Evolutionary conservation across 345 rosid species (phyloP), one percentile per base, ranked within the genome.

Genomic region (Clausena lansium): DNA sequence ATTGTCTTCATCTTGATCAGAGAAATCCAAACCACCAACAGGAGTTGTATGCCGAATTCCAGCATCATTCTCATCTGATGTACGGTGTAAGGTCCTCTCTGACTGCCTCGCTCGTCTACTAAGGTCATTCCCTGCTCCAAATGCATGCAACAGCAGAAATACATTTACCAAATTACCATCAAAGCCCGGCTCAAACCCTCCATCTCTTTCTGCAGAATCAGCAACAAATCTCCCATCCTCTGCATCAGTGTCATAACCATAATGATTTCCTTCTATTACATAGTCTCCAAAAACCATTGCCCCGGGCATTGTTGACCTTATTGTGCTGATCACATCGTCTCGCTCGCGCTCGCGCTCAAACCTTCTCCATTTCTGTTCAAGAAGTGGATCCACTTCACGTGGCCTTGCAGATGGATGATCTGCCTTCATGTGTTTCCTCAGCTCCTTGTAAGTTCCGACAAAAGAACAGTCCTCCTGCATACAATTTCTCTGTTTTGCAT

Each of bases 401-500:
- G 98, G 99, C 78, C 77, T 79, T 7, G 94, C 95, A 54, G 87
- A 80, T 32, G 98, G 99, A 80, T 95, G 98, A 39, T 87, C 92
- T 38, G 79, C 77, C 81, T 58, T 93, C 96, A 95, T 90, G 85
- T 93, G 99, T 84, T 93, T 93, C 91, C 98, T 90, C 39, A 95
- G 88, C 85, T 93, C 99, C 84, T 89, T 92, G 86, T 82, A 95
- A 24, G 89, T 84, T 65, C 98, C 99, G 70, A 86, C 73, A 64
- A 88, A 95, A 22, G 88, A 78, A 78, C 99, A 95, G 52, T 86
- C 78, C 71, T 95, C 98, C 87, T 95, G 98, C 99, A 95, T 95
- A 83, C 99, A 95, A 79, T 82, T 92, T 81, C 99, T 89, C 86
- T 70, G 86, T 85, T 95, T 92, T 2, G 88, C 79, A 85, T 95